Percentiles rank a stretch among this genome's conserved stretches.
These are phyloP conservation scores for Choiromyces venosus DNA, from an alignment of 495 filamentous ascomycete species.

Conservation along the genomic window DNA sequence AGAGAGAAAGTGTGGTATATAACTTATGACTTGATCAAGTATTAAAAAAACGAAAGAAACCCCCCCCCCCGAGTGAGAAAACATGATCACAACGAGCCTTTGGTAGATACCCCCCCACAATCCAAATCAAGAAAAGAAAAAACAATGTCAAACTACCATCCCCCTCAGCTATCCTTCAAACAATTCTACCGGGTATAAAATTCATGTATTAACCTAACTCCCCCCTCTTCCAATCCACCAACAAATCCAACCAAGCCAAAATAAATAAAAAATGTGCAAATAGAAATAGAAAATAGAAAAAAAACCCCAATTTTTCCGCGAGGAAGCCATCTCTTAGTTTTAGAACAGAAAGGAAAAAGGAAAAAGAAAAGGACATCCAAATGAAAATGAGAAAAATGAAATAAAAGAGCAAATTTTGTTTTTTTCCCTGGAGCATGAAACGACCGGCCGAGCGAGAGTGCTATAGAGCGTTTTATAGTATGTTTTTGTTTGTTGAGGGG, in stretches of 20 bases:
- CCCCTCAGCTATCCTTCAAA: too few species aligned
- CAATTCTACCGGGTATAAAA: constrained; percentile 4
- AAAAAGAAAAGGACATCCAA: constrained; percentile 2
- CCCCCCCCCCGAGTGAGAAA: constrained; percentile 1
- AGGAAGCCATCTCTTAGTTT: background rate
- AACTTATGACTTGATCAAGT: too few species aligned
- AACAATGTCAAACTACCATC: background rate
- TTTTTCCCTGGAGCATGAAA: too few species aligned
- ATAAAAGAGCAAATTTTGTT: background rate
- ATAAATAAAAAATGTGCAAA: background rate
- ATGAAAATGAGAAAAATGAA: background rate
- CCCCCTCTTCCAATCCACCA: background rate
- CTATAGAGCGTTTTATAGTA: background rate
- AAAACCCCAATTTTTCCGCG: background rate
- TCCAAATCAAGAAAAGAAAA: background rate
- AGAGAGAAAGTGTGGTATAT: background rate
- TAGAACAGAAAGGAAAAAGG: background rate
- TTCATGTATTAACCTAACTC: background rate
- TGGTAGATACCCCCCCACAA: too few species aligned
- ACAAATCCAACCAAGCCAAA: background rate
- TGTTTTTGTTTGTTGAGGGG: background rate
- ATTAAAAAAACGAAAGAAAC: background rate
- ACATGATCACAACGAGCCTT: background rate
- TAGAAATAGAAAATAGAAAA: background rate
- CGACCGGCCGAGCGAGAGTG: too few species aligned